Evolutionary conservation across 2,329 filamentous ascomycete genomes (phyloP).

Genomic region (Scedosporium minutisporum): DNA sequence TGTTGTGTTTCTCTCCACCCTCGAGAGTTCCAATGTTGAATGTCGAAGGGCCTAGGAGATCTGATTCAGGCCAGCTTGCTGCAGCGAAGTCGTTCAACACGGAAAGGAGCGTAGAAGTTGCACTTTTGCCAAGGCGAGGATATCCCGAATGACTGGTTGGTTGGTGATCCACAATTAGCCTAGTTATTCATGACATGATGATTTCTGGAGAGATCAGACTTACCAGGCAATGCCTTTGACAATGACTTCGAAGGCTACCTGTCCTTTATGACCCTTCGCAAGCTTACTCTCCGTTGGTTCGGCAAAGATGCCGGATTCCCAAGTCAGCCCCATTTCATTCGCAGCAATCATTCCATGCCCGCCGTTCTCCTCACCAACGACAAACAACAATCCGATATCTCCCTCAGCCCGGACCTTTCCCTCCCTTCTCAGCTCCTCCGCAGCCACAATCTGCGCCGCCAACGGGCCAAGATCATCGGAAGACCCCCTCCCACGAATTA

Average conservation of each 20-base stretch:
- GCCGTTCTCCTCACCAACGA: conserved; percentile 73
- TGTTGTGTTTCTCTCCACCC: conserved; percentile 75
- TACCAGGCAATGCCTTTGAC: conserved; percentile 60
- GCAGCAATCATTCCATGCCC: conserved; percentile 67
- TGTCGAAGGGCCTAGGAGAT: conserved; percentile 63
- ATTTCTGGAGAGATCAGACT: conserved; percentile 11
- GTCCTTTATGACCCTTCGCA: conserved; percentile 86
- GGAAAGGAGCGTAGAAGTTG: conserved; percentile 20
- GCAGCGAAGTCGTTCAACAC: conserved; percentile 21
- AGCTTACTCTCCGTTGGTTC: conserved; percentile 87
- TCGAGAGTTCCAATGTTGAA: conserved; percentile 75
- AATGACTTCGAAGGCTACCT: conserved; percentile 54
- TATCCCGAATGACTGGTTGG: conserved; percentile 72
- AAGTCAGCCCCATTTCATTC: conserved; percentile 24
- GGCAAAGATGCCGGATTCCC: conserved; percentile 73
- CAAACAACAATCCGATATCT: conserved; percentile 53
- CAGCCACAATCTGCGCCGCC: conserved; percentile 63
- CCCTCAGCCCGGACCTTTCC: conserved; percentile 32
- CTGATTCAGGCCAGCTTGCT: conserved; percentile 21
- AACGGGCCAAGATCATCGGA: conserved; percentile 64
- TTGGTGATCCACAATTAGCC: not conserved
- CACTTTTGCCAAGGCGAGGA: conserved; percentile 67
- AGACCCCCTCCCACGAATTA: conserved; percentile 62
- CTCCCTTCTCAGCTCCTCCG: conserved; percentile 41
- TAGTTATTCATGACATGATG: not conserved